These are phyloP conservation scores for Diaporthe sp. DNA, from an alignment of 2,329 filamentous ascomycete genomes.

Conservation along the genomic window DNA sequence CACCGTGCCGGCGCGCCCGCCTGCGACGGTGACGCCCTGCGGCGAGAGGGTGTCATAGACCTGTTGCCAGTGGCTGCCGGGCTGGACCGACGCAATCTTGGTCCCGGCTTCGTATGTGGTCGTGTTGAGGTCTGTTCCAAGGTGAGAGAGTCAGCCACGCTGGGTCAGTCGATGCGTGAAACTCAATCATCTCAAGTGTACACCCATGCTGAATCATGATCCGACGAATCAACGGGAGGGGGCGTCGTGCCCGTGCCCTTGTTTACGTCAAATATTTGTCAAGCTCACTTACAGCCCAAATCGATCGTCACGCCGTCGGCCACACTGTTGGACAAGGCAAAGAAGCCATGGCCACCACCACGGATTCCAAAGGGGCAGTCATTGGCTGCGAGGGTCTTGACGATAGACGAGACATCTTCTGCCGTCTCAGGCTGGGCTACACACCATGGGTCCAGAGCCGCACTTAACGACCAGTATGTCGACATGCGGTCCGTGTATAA, in stretches of 20 bases:
- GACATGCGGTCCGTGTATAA: slow-evolving; percentile 45
- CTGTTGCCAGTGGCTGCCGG: slow-evolving; percentile 47
- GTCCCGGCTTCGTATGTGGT: slow-evolving; percentile 44
- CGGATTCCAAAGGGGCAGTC: slow-evolving; percentile 49
- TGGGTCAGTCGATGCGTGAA: background rate
- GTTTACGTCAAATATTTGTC: too few relatives aligned
- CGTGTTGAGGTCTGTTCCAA: slow-evolving; percentile 35
- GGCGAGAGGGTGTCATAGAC: slow-evolving; percentile 38
- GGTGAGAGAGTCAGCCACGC: background rate
- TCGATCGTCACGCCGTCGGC: slow-evolving; percentile 48
- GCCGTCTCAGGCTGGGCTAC: slow-evolving; percentile 46
- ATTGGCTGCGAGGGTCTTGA: slow-evolving; percentile 45
- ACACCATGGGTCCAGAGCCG: slow-evolving; percentile 49
- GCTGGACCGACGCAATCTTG: slow-evolving; percentile 45
- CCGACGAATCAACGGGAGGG: background rate
- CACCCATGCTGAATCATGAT: background rate
- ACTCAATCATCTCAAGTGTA: background rate
- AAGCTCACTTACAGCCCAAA: slow-evolving; percentile 39
- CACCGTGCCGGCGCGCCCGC: slow-evolving; percentile 54
- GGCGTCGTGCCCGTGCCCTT: background rate
- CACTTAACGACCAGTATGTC: slow-evolving; percentile 50
- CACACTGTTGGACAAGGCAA: slow-evolving; percentile 45
- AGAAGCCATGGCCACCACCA: slow-evolving; percentile 49
- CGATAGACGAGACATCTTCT: slow-evolving; percentile 48
- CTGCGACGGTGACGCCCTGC: slow-evolving; percentile 40